Percentiles rank a stretch among this genome's conserved stretches.
Conservation (phyloP, 768 basidiomycete species). For the Trametes villosa region DNA sequence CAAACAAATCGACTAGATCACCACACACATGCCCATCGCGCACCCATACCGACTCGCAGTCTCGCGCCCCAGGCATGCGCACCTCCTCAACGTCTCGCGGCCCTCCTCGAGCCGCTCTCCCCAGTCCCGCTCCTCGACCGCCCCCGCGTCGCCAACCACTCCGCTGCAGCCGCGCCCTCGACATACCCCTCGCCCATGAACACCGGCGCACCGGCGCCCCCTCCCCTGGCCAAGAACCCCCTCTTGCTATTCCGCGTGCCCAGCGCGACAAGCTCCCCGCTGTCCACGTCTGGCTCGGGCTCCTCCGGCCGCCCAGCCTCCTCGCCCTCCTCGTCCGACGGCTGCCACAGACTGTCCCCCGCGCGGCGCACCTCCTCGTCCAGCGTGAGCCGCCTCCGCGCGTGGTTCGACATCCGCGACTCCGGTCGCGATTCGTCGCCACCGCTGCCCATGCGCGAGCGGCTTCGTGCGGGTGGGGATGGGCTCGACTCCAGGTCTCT, state of each 20-base stretch:
- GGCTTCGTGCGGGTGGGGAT: conserved; percentile 11
- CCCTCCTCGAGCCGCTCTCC: conserved; percentile 2
- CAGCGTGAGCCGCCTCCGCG: conserved; percentile 55
- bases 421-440: background rate
- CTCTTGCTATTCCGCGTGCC: conserved; percentile 56
- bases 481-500: conserved; percentile 6
- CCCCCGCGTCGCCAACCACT: background rate
- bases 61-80: background rate
- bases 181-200: conserved; percentile 74
- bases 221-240: conserved; percentile 77
- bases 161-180: conserved; percentile 49
- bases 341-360: conserved; percentile 35
- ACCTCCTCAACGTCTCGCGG: conserved; percentile 4
- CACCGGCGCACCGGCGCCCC: conserved; percentile 71
- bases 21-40: background rate
- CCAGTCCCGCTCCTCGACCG: conserved; percentile 14
- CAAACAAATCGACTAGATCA: conserved; percentile 12
- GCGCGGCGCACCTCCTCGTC: conserved; percentile 68
- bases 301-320: background rate
- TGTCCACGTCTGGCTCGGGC: conserved; percentile 48
- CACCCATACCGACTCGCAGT: background rate
- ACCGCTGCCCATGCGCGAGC: background rate
- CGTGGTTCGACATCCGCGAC: conserved; percentile 24
- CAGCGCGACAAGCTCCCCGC: conserved; percentile 54
- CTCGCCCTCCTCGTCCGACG: conserved; percentile 31